Percentiles rank a stretch among this genome's conserved stretches.
Evolutionary conservation across 257 asterid species (phyloP).

Genomic region (Capsicum rhomboideum): DNA sequence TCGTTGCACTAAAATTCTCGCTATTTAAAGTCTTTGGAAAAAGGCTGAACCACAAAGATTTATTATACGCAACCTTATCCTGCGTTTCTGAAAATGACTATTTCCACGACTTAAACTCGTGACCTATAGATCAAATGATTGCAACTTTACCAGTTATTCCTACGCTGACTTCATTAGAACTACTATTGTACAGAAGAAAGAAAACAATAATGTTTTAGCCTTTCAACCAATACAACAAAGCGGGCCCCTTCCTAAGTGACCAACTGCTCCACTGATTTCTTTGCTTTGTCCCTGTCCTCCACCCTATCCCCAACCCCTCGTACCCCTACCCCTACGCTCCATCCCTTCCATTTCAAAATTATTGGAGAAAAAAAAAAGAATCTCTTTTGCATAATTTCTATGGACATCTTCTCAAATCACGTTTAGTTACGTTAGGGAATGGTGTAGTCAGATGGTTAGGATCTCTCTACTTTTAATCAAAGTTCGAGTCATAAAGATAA

Average conservation of each 20-base stretch:
- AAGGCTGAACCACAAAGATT: too few species aligned
- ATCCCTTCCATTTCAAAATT: not conserved
- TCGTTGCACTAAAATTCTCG: too few species aligned
- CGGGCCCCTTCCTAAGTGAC: slow-evolving; percentile 52
- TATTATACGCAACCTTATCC: too few species aligned
- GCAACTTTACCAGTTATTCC: too few species aligned
- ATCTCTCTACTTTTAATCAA: not conserved
- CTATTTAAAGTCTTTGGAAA: too few species aligned
- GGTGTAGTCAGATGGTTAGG: not conserved
- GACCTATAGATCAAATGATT: too few species aligned
- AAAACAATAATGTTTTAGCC: not conserved
- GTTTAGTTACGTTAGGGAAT: not conserved
- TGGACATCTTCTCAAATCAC: not conserved
- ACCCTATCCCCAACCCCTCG: not conserved
- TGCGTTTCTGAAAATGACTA: too few species aligned
- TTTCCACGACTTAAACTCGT: too few species aligned
- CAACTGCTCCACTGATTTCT: slow-evolving; percentile 45
- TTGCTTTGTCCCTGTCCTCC: not conserved
- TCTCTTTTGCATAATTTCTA: not conserved
- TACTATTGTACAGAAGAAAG: not conserved
- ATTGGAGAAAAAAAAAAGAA: not conserved
- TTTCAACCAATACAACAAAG: slow-evolving; percentile 13
- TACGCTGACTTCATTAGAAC: too few species aligned
- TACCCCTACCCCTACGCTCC: not conserved
- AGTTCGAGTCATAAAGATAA: not conserved